Base-by-base conservation (phyloP, 1,284 basidiomycete species). In the Athelia psychrophila region DNA sequence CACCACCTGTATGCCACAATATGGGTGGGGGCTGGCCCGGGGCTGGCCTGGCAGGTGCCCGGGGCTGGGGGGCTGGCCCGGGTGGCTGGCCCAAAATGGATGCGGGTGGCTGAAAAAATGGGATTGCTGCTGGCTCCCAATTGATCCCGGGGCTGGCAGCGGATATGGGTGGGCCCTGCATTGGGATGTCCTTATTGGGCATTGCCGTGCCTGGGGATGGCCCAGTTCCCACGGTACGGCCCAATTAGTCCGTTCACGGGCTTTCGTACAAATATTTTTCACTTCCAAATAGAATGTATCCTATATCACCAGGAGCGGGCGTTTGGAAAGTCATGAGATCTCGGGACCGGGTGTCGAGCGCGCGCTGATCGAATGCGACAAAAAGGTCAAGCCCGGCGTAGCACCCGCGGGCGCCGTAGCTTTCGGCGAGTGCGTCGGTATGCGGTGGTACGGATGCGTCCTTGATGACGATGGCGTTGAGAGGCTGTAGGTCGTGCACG, bases 271-370 rank as follows among this genome's bases (percentile, higher is more conserved):
- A n/a, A n/a, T n/a, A n/a, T n/a, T n/a, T n/a, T n/a, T n/a, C n/a
- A n/a, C n/a, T n/a, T n/a, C n/a, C n/a, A n/a, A n/a, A n/a, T n/a
- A n/a, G n/a, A n/a, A n/a, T n/a, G n/a, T n/a, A n/a, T n/a, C n/a
- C n/a, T 74, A 68, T 44, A 71, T 68, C 12, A 72, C 67, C 0
- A 65, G 65, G 0, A 71, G 64, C 0, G 67, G 56, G 62, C 13
- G 58, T 68, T 55, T 55, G 65, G 53, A 59, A 71, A 5, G 55
- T 67, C 23, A 57, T 73, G 47, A 51, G 59, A 48, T 60, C 65
- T 35, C 56, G 59, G 20, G 49, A 65, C 0, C 49, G 40, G 1
- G 45, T 51, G 2, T 62, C 55, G 0, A 67, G 33, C 1, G 51
- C 32, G 3, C 59, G 55, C n/a, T 62, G 58, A 44, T 68, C 58